Conservation (phyloP, 2,329 filamentous ascomycete species). For the Colletotrichum cordylinicola region DNA sequence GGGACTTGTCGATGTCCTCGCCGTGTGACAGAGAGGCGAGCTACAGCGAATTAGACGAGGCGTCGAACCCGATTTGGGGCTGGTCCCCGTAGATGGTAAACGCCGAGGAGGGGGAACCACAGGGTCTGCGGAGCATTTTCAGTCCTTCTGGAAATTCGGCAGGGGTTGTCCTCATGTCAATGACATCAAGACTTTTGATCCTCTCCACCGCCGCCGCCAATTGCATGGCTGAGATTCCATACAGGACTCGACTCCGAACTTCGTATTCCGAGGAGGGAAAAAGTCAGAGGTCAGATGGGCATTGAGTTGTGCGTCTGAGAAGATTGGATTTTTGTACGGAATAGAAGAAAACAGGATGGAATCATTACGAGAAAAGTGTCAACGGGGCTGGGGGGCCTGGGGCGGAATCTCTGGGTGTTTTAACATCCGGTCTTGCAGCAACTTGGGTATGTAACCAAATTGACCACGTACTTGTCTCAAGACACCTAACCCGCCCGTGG, state of each 20-base stretch:
- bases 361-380: not conserved
- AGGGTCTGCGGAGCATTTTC: not conserved
- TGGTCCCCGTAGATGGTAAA: not conserved
- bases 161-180: not conserved
- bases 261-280: not conserved
- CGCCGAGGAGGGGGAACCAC: not conserved
- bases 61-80: not conserved
- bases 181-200: constrained; percentile 19
- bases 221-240: not conserved
- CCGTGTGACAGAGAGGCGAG: not conserved
- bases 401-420: not conserved
- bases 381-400: not conserved
- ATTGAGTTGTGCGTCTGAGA: not conserved
- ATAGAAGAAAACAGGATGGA: not conserved
- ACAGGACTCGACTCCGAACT: not conserved
- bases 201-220: not conserved
- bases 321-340: not conserved
- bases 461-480: not conserved
- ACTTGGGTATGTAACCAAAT: not conserved
- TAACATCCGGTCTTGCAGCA: not conserved
- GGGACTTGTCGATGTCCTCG: not conserved
- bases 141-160: not conserved
- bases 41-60: not conserved
- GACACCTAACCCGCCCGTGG: not conserved
- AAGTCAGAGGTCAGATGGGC: not conserved